Conservation (phyloP, 306 rosid genomes). For the Rosa chinensis region DNA sequence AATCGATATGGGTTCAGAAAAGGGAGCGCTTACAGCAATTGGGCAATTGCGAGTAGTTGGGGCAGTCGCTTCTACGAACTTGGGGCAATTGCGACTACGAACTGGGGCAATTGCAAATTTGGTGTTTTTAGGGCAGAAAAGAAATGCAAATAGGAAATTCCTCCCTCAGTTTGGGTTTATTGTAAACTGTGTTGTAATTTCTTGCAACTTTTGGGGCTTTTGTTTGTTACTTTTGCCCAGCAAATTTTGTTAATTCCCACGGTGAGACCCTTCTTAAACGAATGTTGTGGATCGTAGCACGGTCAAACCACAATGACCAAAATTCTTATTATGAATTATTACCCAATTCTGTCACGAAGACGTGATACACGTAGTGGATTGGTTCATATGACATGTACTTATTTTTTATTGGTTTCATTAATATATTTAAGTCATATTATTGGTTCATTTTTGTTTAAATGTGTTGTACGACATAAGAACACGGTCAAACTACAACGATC, state of each 20-base stretch:
- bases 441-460: no score
- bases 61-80: not conserved
- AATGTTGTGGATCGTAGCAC: not conserved
- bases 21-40: not conserved
- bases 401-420: no score
- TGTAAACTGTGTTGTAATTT: conserved; percentile 8
- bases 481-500: no score
- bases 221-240: not conserved
- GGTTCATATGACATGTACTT: no score
- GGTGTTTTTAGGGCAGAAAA: not conserved
- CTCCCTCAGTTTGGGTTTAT: not conserved
- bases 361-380: no score
- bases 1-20: not conserved
- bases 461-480: no score
- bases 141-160: not conserved
- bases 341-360: no score
- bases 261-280: not conserved
- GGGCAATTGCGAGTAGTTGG: not conserved
- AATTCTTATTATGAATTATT: no score
- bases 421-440: no score
- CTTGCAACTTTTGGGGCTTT: conserved; percentile 9
- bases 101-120: not conserved
- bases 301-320: no score
- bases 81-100: not conserved
- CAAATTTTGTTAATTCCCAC: not conserved